Evolutionary conservation across 2,329 filamentous ascomycete genomes (phyloP), one percentile per base, ranked within the genome.

Genomic region (Nemania diffusa): DNA sequence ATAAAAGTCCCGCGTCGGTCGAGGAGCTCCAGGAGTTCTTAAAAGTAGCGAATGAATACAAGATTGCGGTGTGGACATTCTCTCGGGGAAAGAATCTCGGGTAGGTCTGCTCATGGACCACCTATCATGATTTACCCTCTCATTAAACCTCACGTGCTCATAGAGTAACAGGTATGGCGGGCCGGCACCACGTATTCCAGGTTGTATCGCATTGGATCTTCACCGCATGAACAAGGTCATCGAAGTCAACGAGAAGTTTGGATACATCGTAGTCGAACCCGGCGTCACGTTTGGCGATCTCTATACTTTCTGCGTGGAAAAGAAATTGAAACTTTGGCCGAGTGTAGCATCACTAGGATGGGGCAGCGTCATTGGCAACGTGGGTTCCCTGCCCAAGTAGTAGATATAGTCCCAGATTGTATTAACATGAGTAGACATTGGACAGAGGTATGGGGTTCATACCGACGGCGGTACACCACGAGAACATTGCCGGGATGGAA

Each of bases 281-380:
- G 83, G 83, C 1, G 83, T 85, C 6, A 83, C 81, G 0, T 85
- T 83, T 62, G 78, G 78, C 26, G 80, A 83, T 56, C 74, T 85
- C 2, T 82, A 83, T 63, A 71, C 77, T 7, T 77, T 81, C 68
- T 81, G 82, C 65, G 75, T 76, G 22, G 77, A 80, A 58, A 73
- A 80, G 37, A 74, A 78, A 67, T 77, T 82, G 60, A 79, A 78
- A 60, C 78, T 84, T 5, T 84, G 83, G 84, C 81, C 83, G 1
- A 82, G 81, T 67, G 80, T 80, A 17, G 82, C 84, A 0, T 83
- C 81, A 26, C 76, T 86, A 8, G 84, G 83, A 27, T 84, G 84
- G 76, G 84, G 84, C 1, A 81, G 79, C 34, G 79, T 86, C 4
- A 72, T 86, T 24, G 84, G 84, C 1, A 86, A 86, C 71, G 78